These are phyloP conservation scores for Trypanosoma grayi DNA, from an alignment of 208 protist species.

Conservation along the genomic window DNA sequence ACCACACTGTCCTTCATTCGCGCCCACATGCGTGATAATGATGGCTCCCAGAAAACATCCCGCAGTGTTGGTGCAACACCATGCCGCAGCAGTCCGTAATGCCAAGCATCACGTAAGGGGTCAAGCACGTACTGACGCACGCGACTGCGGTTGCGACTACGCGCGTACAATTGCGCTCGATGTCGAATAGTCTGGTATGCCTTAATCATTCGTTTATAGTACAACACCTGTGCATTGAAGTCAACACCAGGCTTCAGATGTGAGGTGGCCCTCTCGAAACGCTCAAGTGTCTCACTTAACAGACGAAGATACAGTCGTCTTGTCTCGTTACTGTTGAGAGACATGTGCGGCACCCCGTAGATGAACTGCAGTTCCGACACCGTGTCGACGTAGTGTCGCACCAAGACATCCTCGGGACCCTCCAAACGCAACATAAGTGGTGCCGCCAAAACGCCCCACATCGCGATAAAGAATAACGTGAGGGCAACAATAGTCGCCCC, in stretches of 20 bases:
- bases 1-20: slow-evolving; percentile 28
- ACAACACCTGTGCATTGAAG: slow-evolving; percentile 22
- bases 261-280: slow-evolving; percentile 58
- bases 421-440: slow-evolving; percentile 28
- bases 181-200: slow-evolving; percentile 53
- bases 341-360: slow-evolving; percentile 48
- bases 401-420: slow-evolving; percentile 32
- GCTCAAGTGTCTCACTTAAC: slow-evolving; percentile 65
- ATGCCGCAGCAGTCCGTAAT: slow-evolving; percentile 48
- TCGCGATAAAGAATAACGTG: slow-evolving; percentile 7
- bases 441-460: slow-evolving; percentile 12
- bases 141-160: slow-evolving; percentile 50
- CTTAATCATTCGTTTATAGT: slow-evolving; percentile 53
- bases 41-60: slow-evolving; percentile 14
- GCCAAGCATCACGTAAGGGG: slow-evolving; percentile 43
- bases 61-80: slow-evolving; percentile 10
- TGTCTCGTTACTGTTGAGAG: slow-evolving; percentile 28
- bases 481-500: not conserved
- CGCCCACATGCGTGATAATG: slow-evolving; percentile 27
- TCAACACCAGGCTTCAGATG: slow-evolving; percentile 27
- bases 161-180: slow-evolving; percentile 55
- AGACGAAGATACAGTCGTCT: slow-evolving; percentile 49
- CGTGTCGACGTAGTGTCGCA: slow-evolving; percentile 53
- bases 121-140: slow-evolving; percentile 45
- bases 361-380: slow-evolving; percentile 67